Evolutionary conservation across 2,329 filamentous ascomycete species (phyloP).

Genomic region (Ploettnerulaceae sp.): DNA sequence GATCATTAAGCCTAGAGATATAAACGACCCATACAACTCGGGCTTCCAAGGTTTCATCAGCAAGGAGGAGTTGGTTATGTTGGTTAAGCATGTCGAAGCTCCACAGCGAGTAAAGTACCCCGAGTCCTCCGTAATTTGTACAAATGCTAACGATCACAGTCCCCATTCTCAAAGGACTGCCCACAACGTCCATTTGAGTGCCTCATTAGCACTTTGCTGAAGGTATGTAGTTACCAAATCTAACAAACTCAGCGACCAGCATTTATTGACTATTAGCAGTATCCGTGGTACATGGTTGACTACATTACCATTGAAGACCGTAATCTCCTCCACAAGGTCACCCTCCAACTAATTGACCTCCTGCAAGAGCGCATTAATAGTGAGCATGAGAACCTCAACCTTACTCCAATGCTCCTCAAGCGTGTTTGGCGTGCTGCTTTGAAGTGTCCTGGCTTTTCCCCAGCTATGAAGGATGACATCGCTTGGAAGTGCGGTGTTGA

Average conservation of each 20-base stretch:
- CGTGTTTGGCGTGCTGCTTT: constrained; percentile 50
- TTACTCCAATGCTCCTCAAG: constrained; percentile 49
- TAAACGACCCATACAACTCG: constrained; percentile 37
- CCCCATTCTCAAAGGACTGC: constrained; percentile 54
- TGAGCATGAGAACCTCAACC: constrained; percentile 38
- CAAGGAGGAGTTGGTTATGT: constrained; percentile 58
- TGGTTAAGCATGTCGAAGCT: constrained; percentile 58
- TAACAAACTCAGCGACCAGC: constrained; percentile 27
- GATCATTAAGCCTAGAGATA: constrained; percentile 36
- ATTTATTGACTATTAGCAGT: constrained; percentile 35
- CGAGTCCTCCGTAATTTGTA: not conserved
- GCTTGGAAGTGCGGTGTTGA: constrained; percentile 39
- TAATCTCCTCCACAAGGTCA: constrained; percentile 46
- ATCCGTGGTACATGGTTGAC: constrained; percentile 56
- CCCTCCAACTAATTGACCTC: constrained; percentile 44
- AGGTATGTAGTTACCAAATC: constrained; percentile 27
- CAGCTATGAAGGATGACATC: constrained; percentile 57
- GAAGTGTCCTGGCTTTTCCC: constrained; percentile 55
- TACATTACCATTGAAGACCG: constrained; percentile 55
- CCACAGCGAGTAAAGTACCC: constrained; percentile 53
- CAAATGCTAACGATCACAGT: constrained; percentile 38
- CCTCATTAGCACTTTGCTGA: constrained; percentile 52
- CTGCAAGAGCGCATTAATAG: constrained; percentile 42
- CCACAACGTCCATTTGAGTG: constrained; percentile 62
- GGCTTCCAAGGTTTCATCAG: constrained; percentile 58